phyloP scores from a whole-genome alignment of 345 rosid species.

The Melastoma malabathricum region DNA sequence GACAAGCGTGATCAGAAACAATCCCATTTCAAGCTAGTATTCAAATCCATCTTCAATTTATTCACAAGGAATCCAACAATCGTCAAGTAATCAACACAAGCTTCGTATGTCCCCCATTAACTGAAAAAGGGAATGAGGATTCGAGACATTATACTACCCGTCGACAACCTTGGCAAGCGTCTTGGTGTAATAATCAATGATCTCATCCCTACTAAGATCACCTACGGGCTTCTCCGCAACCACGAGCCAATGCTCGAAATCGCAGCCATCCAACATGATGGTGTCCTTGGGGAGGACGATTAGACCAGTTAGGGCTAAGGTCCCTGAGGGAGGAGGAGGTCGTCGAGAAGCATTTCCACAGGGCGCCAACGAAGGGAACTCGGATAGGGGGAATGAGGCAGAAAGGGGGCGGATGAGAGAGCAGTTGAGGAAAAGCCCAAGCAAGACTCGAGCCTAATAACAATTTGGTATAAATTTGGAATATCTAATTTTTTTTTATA shows the following conservation, averaged over 20 bases:
- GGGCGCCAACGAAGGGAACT: constrained; percentile 9
- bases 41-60: too few relatives aligned
- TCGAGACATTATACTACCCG: constrained; percentile 24
- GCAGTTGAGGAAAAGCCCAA: constrained; percentile 1
- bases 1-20: too few relatives aligned
- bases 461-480: too few relatives aligned
- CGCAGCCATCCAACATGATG: constrained; percentile 82
- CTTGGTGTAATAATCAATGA: constrained; percentile 63
- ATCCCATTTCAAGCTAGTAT: too few relatives aligned
- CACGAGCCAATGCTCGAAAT: constrained; percentile 91
- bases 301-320: constrained; percentile 75
- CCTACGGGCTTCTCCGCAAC: constrained; percentile 61
- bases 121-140: too few relatives aligned
- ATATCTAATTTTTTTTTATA: too few relatives aligned
- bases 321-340: constrained; percentile 65
- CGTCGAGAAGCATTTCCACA: constrained; percentile 20
- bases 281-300: constrained; percentile 87
- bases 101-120: too few relatives aligned
- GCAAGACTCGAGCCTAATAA: too few relatives aligned
- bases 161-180: constrained; percentile 56
- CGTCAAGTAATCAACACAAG: too few relatives aligned
- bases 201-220: constrained; percentile 69
- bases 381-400: constrained; percentile 8
- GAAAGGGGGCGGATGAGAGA: constrained; percentile 15
- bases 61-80: too few relatives aligned